Percentiles rank a stretch among this genome's conserved stretches.
Conservation (phyloP, 2,329 filamentous ascomycete species). For the Penicillium vulpinum region DNA sequence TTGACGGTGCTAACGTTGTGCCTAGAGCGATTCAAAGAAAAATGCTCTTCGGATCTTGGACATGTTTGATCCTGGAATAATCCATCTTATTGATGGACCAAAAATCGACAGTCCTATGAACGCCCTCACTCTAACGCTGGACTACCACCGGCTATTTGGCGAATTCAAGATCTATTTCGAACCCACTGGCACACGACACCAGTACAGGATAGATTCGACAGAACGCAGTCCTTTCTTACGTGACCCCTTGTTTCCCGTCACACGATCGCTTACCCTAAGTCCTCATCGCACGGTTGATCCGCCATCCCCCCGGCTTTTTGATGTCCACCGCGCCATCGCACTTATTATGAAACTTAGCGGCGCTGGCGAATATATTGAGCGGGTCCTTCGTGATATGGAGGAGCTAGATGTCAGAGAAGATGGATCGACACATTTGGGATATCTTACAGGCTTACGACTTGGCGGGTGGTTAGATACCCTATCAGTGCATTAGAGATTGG, state of each 20-base stretch:
- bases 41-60: background rate
- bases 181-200: conserved; percentile 5
- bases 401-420: conserved; percentile 8
- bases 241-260: conserved; percentile 23
- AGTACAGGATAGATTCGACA: conserved; percentile 24
- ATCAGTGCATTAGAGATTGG: background rate
- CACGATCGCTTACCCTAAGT: conserved; percentile 25
- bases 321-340: conserved; percentile 30
- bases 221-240: conserved; percentile 18
- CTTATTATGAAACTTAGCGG: conserved; percentile 28
- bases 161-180: background rate
- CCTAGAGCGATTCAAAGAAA: background rate
- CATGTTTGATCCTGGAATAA: background rate
- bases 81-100: background rate
- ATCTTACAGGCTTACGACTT: conserved; percentile 6
- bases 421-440: conserved; percentile 1
- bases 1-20: background rate
- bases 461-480: conserved; percentile 7
- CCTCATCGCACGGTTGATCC: conserved; percentile 35
- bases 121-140: background rate
- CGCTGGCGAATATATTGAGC: conserved; percentile 25
- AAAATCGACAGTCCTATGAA: background rate
- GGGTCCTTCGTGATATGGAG: conserved; percentile 27
- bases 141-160: background rate
- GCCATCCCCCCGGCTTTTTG: conserved; percentile 28